Evolutionary conservation across 805 yeast genomes (phyloP).

Genomic region (Nakazawaea siamensis): DNA sequence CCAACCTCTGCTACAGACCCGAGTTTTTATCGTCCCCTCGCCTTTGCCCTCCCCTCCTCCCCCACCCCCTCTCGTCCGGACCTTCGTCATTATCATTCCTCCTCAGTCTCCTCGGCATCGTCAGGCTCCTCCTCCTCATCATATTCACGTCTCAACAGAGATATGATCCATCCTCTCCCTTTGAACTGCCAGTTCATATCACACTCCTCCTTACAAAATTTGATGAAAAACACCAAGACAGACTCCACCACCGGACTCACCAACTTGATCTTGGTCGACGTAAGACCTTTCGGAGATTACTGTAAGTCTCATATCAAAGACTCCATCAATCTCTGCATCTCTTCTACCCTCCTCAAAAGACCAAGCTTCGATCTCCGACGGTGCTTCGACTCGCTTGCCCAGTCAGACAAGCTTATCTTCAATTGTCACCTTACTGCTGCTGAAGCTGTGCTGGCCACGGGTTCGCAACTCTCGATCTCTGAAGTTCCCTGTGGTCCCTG

Average conservation of each 20-base stretch:
- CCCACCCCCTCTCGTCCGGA: constrained; percentile 5
- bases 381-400: constrained; percentile 54
- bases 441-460: no score
- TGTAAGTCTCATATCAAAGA: constrained; percentile 46
- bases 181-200: constrained; percentile 1
- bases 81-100: constrained; percentile 2
- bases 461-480: no score
- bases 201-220: neutral
- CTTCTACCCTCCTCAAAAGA: constrained; percentile 81
- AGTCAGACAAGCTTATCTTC: constrained; percentile 37
- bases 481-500: constrained; percentile 17
- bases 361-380: constrained; percentile 57
- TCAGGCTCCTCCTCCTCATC: constrained; percentile 1
- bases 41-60: constrained; percentile 2
- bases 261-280: constrained; percentile 53
- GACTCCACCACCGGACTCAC: constrained; percentile 13
- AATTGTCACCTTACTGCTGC: constrained; percentile 13
- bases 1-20: constrained; percentile 6
- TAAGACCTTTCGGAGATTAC: constrained; percentile 73
- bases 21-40: no score
- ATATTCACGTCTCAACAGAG: constrained; percentile 1
- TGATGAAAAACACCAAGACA: neutral
- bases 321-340: constrained; percentile 75
- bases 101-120: no score
- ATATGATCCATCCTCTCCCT: constrained; percentile 8